Conservation (phyloP, 2,329 filamentous ascomycete genomes). For the Sphaerulina musiva region DNA sequence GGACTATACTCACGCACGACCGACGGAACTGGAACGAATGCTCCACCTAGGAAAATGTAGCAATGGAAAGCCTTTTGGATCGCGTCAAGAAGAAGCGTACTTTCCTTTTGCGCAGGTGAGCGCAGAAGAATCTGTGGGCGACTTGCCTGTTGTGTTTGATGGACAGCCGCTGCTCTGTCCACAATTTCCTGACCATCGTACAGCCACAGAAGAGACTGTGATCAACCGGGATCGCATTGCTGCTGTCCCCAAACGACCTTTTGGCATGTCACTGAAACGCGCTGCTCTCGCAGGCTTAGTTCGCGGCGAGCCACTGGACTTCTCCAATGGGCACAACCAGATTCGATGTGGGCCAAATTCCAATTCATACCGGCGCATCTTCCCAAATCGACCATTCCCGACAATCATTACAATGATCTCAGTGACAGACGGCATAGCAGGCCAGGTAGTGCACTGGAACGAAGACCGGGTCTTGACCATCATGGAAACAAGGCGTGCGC, state of each 20-base stretch:
- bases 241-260: slow-evolving; percentile 53
- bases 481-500: slow-evolving; percentile 61
- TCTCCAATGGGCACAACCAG: slow-evolving; percentile 12
- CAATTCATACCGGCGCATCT: slow-evolving; percentile 47
- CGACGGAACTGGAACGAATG: slow-evolving; percentile 28
- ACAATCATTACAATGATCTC: slow-evolving; percentile 55
- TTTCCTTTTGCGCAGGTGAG: slow-evolving; percentile 58
- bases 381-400: slow-evolving; percentile 49
- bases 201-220: slow-evolving; percentile 39
- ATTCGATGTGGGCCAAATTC: slow-evolving; percentile 16
- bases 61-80: slow-evolving; percentile 56
- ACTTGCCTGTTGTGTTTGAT: slow-evolving; percentile 59
- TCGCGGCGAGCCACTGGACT: slow-evolving; percentile 27
- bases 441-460: slow-evolving; percentile 57
- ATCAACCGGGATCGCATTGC: slow-evolving; percentile 44
- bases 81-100: slow-evolving; percentile 40
- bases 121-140: slow-evolving; percentile 48
- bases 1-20: slow-evolving; percentile 57
- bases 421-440: slow-evolving; percentile 51
- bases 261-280: slow-evolving; percentile 29
- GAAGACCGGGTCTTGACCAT: slow-evolving; percentile 57
- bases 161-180: slow-evolving; percentile 57
- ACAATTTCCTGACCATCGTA: slow-evolving; percentile 61
- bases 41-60: slow-evolving; percentile 51
- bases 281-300: slow-evolving; percentile 26